These are phyloP conservation scores for Trichoderma aggressivum DNA, from an alignment of 2,329 filamentous ascomycete genomes.

Conservation along the genomic window DNA sequence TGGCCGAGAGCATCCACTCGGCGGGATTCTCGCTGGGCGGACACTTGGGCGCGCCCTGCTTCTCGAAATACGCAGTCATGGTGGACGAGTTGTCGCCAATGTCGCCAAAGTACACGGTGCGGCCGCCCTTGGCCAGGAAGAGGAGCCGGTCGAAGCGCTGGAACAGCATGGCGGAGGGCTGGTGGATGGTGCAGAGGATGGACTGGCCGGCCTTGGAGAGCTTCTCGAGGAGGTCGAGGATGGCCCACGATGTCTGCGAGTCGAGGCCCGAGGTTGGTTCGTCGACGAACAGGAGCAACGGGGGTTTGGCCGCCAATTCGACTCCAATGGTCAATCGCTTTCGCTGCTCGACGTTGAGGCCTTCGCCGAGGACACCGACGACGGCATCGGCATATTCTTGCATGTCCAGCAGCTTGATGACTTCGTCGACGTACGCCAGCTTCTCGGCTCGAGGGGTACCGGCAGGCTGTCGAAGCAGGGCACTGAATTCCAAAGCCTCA, in stretches of 20 bases:
- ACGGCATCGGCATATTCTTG: constrained; percentile 54
- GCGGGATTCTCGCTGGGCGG: constrained; percentile 58
- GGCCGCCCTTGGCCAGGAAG: constrained; percentile 47
- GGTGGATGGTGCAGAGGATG: constrained; percentile 50
- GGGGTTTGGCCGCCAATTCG: constrained; percentile 43
- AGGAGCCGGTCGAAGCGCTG: constrained; percentile 54
- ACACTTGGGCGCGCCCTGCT: constrained; percentile 34
- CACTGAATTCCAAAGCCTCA: constrained; percentile 33
- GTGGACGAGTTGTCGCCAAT: constrained; percentile 41
- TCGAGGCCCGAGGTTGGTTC: constrained; percentile 56
- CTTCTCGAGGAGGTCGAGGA: constrained; percentile 67
- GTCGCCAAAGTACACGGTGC: constrained; percentile 51
- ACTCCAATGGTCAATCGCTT: constrained; percentile 52
- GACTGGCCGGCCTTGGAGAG: constrained; percentile 50
- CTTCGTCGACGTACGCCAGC: constrained; percentile 50
- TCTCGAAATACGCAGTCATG: constrained; percentile 58
- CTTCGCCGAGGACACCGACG: constrained; percentile 44
- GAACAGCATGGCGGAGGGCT: constrained; percentile 42
- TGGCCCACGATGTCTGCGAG: constrained; percentile 64
- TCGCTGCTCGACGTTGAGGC: constrained; percentile 48
- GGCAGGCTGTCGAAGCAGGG: constrained; percentile 44
- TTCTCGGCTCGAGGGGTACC: constrained; percentile 45
- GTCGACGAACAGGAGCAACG: constrained; percentile 51
- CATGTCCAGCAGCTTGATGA: constrained; percentile 54
- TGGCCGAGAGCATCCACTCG: constrained; percentile 54